Percentiles rank a stretch among this genome's conserved stretches.
phyloP scores from a whole-genome alignment of 352 stramenopile genomes.

The Phytophthora podocarpi region DNA sequence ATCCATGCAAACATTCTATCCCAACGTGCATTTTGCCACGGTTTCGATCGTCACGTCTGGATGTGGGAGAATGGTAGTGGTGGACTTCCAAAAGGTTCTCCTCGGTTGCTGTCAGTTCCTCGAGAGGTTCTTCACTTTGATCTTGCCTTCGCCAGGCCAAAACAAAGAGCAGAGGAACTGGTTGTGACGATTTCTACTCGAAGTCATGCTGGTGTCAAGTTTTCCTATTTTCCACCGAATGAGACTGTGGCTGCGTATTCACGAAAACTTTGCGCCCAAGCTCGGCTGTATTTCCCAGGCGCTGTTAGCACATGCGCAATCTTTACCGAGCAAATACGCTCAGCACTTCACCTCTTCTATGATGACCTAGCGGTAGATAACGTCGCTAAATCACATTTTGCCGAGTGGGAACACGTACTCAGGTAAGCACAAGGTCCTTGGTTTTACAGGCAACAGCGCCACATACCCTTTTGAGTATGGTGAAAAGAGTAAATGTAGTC shows the following conservation, averaged over 20 bases:
- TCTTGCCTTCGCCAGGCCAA: no score
- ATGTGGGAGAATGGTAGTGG: neutral
- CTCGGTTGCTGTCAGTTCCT: neutral
- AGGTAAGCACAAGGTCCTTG: no score
- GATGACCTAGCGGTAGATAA: no score
- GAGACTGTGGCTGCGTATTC: neutral
- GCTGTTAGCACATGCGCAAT: neutral
- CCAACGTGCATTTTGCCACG: slow-evolving; percentile 33
- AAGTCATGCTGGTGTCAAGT: neutral
- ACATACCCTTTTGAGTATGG: no score
- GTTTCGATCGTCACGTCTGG: slow-evolving; percentile 43
- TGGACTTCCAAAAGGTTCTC: neutral
- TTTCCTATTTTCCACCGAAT: neutral
- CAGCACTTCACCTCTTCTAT: no score
- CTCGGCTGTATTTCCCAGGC: neutral
- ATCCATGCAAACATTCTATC: slow-evolving; percentile 54
- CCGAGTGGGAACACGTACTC: no score
- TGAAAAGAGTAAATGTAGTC: no score
- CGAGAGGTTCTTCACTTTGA: neutral
- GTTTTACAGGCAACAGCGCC: no score
- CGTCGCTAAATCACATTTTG: no score
- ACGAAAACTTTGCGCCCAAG: neutral
- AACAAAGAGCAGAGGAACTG: neutral
- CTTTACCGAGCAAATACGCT: neutral
- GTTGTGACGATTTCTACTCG: neutral